A percentile compares a stretch with the other conserved stretches of the same genome.
Conservation (phyloP, 768 basidiomycete species). For the Termitomyces sp. region DNA sequence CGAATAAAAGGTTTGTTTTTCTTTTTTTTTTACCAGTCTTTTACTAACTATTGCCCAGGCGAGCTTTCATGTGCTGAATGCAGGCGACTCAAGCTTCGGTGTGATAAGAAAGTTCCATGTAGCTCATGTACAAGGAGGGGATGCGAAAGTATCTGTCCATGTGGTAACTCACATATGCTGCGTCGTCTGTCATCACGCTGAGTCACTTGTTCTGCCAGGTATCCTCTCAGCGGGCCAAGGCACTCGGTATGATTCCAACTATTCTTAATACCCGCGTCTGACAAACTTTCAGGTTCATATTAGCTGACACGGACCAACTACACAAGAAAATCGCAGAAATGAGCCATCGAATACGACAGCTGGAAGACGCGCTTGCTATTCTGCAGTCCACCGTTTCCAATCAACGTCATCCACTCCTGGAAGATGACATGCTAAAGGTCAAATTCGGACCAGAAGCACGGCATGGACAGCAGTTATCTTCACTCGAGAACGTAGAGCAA, state of each 20-base stretch:
- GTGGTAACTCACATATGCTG: conserved; percentile 28
- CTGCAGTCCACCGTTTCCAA: conserved; percentile 53
- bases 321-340: conserved; percentile 64
- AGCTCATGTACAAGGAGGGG: conserved; percentile 49
- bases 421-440: conserved; percentile 47
- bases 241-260: conserved; percentile 29
- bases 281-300: conserved; percentile 44
- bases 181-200: background rate
- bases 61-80: conserved; percentile 54
- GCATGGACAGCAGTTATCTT: conserved; percentile 4
- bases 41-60: conserved; percentile 22
- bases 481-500: conserved; percentile 25
- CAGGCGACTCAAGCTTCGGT: conserved; percentile 43
- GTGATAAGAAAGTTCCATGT: conserved; percentile 50
- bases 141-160: conserved; percentile 62
- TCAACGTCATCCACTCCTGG: conserved; percentile 55
- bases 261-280: background rate
- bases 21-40: background rate
- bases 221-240: conserved; percentile 49
- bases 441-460: conserved; percentile 53
- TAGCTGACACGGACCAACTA: conserved; percentile 62
- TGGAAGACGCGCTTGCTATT: conserved; percentile 63
- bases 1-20: conserved; percentile 35
- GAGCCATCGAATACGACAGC: conserved; percentile 62
- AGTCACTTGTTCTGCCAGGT: conserved; percentile 20